A percentile compares a stretch with the other conserved stretches of the same genome.
These are phyloP conservation scores for Staphylotrichum tortipilum DNA, from an alignment of 495 filamentous ascomycete species.

Conservation along the genomic window DNA sequence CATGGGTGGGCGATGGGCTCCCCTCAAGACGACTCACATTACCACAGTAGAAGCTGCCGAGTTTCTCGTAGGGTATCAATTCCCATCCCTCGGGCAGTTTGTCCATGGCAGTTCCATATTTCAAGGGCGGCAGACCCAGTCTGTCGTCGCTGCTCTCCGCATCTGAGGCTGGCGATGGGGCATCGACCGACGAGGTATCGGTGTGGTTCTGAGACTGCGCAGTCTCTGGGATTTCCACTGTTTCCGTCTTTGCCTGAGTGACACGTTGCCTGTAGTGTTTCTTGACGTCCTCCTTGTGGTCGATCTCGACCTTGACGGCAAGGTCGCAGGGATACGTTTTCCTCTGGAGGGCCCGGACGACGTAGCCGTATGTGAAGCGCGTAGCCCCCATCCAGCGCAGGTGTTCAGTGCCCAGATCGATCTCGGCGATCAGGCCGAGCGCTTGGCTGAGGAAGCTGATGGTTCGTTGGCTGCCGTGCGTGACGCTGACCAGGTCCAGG, in stretches of 20 bases:
- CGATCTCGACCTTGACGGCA: constrained; percentile 68
- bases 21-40: constrained; percentile 46
- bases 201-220: constrained; percentile 7
- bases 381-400: constrained; percentile 83
- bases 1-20: background rate
- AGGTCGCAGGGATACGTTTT: constrained; percentile 83
- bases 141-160: constrained; percentile 4
- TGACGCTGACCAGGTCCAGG: constrained; percentile 79
- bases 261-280: constrained; percentile 50
- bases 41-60: constrained; percentile 90
- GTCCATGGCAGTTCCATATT: constrained; percentile 71
- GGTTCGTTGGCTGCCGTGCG: constrained; percentile 61
- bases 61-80: constrained; percentile 56
- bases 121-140: constrained; percentile 56
- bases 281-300: constrained; percentile 67
- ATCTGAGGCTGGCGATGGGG: constrained; percentile 10
- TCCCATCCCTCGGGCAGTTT: constrained; percentile 69
- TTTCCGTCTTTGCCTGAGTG: background rate
- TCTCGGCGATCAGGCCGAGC: constrained; percentile 81
- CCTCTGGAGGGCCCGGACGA: constrained; percentile 61
- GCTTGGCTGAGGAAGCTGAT: constrained; percentile 89
- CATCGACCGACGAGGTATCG: too few relatives aligned
- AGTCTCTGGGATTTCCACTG: background rate
- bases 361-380: constrained; percentile 77
- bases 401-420: constrained; percentile 80